phyloP scores from a whole-genome alignment of 2,329 filamentous ascomycete genomes.

The Microcyclosporella mali region DNA sequence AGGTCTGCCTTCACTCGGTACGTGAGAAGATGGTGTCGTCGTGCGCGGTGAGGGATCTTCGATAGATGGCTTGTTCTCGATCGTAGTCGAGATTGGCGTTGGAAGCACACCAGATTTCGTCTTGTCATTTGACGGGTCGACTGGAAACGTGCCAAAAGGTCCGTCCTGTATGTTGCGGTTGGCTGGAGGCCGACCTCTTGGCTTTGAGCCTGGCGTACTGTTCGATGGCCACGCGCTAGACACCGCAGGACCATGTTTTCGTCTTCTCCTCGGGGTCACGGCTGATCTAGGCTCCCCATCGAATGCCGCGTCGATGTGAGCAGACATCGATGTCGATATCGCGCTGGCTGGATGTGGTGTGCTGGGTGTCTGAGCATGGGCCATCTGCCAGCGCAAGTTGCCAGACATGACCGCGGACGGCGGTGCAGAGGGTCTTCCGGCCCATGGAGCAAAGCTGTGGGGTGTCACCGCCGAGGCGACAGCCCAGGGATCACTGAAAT shows the following conservation, averaged over 20 bases:
- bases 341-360: constrained; percentile 71
- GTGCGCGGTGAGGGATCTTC: constrained; percentile 50
- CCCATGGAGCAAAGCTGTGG: constrained; percentile 32
- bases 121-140: constrained; percentile 42
- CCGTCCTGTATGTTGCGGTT: constrained; percentile 61
- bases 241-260: constrained; percentile 76
- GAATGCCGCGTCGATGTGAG: constrained; percentile 41
- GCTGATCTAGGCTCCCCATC: constrained; percentile 63
- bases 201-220: constrained; percentile 61
- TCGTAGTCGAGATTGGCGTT: constrained; percentile 5
- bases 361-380: constrained; percentile 20
- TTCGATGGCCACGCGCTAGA: constrained; percentile 79
- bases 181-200: constrained; percentile 72
- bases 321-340: constrained; percentile 52
- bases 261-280: constrained; percentile 57
- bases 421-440: constrained; percentile 30
- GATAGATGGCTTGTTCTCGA: constrained; percentile 3
- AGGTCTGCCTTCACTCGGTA: constrained; percentile 33
- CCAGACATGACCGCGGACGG: constrained; percentile 41
- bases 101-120: constrained; percentile 5
- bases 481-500: constrained; percentile 49
- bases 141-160: constrained; percentile 64
- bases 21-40: constrained; percentile 31
- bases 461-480: constrained; percentile 35
- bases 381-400: constrained; percentile 32